Conservation (phyloP, 2,329 filamentous ascomycete species). For the Aaosphaeria pasadenensis region DNA sequence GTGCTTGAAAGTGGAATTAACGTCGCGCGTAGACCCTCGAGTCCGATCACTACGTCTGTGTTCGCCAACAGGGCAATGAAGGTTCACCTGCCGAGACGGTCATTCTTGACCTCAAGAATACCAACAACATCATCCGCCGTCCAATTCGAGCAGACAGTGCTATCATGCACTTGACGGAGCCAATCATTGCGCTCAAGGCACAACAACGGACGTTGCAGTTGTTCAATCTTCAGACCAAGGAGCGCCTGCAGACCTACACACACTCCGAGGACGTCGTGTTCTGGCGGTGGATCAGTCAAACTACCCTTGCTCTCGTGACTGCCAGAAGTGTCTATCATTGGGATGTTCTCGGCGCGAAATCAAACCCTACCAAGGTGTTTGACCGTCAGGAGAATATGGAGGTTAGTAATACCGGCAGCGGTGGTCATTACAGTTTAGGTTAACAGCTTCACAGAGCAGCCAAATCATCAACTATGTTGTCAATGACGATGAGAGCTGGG, state of each 20-base stretch:
- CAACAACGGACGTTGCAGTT: conserved; percentile 94
- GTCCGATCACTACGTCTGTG: conserved; percentile 94
- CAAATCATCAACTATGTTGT: conserved; percentile 99
- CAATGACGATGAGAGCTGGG: conserved; percentile 95
- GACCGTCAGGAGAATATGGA: conserved; percentile 88
- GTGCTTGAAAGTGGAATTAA: conserved; percentile 14
- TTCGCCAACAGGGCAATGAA: conserved; percentile 82
- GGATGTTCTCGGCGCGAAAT: conserved; percentile 81
- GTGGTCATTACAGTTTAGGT: not conserved
- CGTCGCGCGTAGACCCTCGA: conserved; percentile 73
- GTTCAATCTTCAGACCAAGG: conserved; percentile 89
- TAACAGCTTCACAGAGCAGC: conserved; percentile 60
- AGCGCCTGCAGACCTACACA: conserved; percentile 92
- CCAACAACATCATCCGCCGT: conserved; percentile 89
- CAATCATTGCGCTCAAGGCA: conserved; percentile 95
- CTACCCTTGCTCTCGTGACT: conserved; percentile 83
- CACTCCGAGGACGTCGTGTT: conserved; percentile 98
- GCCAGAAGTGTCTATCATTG: conserved; percentile 92
- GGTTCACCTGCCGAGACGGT: conserved; percentile 89
- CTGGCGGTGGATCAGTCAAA: conserved; percentile 98
- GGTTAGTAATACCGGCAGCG: conserved; percentile 51
- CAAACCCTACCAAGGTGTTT: conserved; percentile 81
- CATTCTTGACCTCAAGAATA: conserved; percentile 96
- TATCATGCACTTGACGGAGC: conserved; percentile 97
- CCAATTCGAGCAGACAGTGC: conserved; percentile 99